Base-by-base conservation (phyloP, 1,284 basidiomycete species). In the Psilocybe mexicana region DNA sequence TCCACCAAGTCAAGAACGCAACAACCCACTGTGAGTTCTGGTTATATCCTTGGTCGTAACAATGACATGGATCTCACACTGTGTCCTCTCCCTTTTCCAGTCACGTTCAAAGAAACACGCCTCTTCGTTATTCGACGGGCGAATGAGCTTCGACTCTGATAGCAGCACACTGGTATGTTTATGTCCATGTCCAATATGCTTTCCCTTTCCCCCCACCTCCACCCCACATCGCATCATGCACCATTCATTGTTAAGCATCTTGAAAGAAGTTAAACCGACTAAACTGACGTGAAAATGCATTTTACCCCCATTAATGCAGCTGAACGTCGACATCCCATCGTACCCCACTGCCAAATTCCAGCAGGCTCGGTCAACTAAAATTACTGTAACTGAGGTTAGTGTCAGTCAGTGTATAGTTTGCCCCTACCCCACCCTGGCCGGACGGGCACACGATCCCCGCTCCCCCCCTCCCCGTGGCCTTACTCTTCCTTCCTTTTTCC, bases 91-190 rank as follows among this genome's bases (percentile, higher is more conserved):
- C 30, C 43, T 8, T 33, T 33, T 4, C 30, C 48, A 54, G 58
- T 60, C 60, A 44, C 58, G 55, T 48, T 59, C 63, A 36, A 52
- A 53, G 46, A 58, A 60, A 46, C 53, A 40, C 38, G 25, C 59
- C 8, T 64, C 63, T 28, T 58, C 62, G n/a, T 46, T 63, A 43
- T 47, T 57, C 48, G 64, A 63, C 55, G 66, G 65, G 11, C 58
- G 67, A 25, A 62, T 63, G 58, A 65, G 64, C 57, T 62, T 65
- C 55, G 64, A 62, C 58, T 65, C 65, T 28, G 61, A 63, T 36
- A 58, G 59, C 25, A 65, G 64, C 56, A 67, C 67, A 43, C 50
- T 69, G 57, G 67, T 69, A 43, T 18, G 64, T 57, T 23, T 11
- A 40, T 43, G n/a, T 2, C 6, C 50, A 18, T 18, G 18, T 18